Conservation (phyloP, 805 yeast genomes). For the Ogataea glucozyma region DNA sequence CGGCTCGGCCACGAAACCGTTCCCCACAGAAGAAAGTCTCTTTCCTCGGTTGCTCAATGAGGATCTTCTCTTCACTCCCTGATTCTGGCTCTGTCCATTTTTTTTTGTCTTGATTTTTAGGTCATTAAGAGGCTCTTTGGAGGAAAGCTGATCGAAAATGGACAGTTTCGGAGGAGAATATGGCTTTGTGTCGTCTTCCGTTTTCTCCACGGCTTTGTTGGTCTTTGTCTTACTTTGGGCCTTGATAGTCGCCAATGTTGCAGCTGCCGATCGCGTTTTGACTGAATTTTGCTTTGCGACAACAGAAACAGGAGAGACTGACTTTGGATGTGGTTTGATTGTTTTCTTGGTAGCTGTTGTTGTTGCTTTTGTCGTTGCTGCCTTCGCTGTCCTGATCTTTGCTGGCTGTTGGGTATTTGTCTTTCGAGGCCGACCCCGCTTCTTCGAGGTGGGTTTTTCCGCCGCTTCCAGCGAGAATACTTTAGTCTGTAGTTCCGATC, state of each 20-base stretch:
- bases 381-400: background rate
- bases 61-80: conserved; percentile 39
- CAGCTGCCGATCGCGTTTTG: too few species aligned
- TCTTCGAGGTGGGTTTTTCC: background rate
- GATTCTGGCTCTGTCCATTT: too few species aligned
- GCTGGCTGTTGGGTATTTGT: background rate
- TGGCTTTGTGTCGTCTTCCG: background rate
- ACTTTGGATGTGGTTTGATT: background rate
- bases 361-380: background rate
- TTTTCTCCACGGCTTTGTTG: background rate
- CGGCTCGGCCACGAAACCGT: conserved; percentile 68
- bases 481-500: background rate
- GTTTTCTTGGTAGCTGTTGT: background rate
- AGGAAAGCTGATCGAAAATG: background rate
- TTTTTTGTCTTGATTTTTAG: conserved; percentile 4
- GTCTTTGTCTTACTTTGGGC: too few species aligned
- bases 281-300: too few species aligned
- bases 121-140: conserved; percentile 10
- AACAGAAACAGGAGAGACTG: too few species aligned
- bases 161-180: too few species aligned
- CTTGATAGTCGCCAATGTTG: too few species aligned
- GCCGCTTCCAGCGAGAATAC: conserved; percentile 9
- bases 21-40: conserved; percentile 71
- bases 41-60: conserved; percentile 65
- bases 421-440: conserved; percentile 5